Percentiles rank a stretch among this genome's conserved stretches.
These are phyloP conservation scores for Calonectria montana DNA, from an alignment of 2,329 filamentous ascomycete species.

Conservation along the genomic window DNA sequence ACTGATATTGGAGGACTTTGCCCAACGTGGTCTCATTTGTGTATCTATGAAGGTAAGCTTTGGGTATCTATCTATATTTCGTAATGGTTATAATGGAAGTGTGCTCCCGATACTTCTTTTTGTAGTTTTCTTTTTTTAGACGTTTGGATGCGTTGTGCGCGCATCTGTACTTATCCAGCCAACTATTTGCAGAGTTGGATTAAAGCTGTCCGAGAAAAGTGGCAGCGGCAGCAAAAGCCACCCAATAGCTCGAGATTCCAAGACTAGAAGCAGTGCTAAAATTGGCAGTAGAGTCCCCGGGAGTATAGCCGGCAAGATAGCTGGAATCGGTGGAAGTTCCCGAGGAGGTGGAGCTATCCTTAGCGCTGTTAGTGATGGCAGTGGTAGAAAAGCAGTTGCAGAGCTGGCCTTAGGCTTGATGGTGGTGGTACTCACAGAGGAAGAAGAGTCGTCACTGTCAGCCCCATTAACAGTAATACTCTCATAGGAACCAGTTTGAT, in stretches of 20 bases:
- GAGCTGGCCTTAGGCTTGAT: background rate
- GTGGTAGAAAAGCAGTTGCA: background rate
- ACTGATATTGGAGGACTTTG: too few relatives aligned
- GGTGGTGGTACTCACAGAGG: background rate
- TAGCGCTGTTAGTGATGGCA: background rate
- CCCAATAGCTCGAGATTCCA: background rate
- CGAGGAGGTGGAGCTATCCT: background rate
- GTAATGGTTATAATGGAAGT: too few relatives aligned
- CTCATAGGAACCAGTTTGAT: slow-evolving; percentile 58
- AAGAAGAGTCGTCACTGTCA: background rate
- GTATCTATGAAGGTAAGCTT: too few relatives aligned
- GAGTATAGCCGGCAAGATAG: background rate
- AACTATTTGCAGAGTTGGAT: background rate
- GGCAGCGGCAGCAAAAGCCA: background rate
- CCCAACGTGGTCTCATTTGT: too few relatives aligned
- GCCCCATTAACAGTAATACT: slow-evolving; percentile 59
- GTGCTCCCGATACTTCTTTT: too few relatives aligned
- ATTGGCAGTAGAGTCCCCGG: background rate
- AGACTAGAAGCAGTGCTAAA: background rate
- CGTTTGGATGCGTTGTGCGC: too few relatives aligned
- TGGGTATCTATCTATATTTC: too few relatives aligned
- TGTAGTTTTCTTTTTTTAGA: too few relatives aligned
- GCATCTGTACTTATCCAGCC: too few relatives aligned
- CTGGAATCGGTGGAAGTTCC: too few relatives aligned
- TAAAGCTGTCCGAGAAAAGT: background rate